phyloP scores from a whole-genome alignment of 2,329 filamentous ascomycete species.

The Paecilomyces niveus region DNA sequence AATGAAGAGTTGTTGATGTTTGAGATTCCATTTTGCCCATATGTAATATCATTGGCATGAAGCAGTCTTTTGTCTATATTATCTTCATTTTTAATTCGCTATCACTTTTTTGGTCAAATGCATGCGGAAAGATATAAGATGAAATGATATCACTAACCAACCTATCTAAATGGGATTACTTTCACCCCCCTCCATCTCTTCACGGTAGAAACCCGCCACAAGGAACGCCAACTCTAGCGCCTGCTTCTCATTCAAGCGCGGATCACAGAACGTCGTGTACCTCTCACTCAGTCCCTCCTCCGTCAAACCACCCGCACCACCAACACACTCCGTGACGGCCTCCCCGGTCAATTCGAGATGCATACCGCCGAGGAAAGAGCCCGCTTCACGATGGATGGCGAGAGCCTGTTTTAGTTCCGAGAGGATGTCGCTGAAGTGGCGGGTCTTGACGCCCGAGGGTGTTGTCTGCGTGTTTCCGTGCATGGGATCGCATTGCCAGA shows the following conservation, averaged over 20 bases:
- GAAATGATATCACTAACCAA: not conserved
- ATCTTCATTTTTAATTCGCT: not conserved
- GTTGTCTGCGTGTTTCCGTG: constrained; percentile 72
- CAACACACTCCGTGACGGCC: constrained; percentile 90
- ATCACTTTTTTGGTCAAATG: not conserved
- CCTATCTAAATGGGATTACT: constrained; percentile 1
- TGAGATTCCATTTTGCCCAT: no score
- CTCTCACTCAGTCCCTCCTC: constrained; percentile 85
- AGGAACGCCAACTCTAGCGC: constrained; percentile 90
- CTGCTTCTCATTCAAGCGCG: constrained; percentile 93
- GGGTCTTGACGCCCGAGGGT: constrained; percentile 76
- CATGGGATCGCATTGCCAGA: constrained; percentile 99
- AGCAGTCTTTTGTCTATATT: not conserved
- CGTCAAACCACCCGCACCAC: constrained; percentile 76
- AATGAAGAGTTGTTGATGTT: not conserved
- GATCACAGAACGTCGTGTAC: constrained; percentile 95
- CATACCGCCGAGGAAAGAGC: constrained; percentile 84
- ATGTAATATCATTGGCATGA: no score
- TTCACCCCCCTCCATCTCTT: constrained; percentile 27
- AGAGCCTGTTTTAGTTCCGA: constrained; percentile 78
- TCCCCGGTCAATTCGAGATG: constrained; percentile 95
- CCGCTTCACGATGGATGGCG: constrained; percentile 72
- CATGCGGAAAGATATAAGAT: not conserved
- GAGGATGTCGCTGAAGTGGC: constrained; percentile 85
- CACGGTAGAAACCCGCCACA: constrained; percentile 72